A percentile compares a stretch with the other conserved stretches of the same genome.
Conservation (phyloP, 345 rosid species). For the Lumnitzera racemosa region DNA sequence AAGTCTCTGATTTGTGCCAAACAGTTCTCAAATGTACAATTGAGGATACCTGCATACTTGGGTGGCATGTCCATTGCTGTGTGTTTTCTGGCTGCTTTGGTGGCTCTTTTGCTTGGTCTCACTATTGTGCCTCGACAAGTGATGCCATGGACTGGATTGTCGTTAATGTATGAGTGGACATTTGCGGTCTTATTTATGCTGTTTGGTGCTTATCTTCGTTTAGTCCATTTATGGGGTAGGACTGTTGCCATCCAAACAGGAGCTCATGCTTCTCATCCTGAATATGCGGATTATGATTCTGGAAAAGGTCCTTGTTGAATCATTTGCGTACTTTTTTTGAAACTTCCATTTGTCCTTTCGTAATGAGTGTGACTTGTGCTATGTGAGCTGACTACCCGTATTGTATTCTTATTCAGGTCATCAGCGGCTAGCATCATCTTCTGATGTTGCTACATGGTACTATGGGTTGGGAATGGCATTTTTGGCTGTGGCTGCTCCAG, state of each 20-base stretch:
- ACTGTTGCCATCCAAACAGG: slow-evolving; percentile 40
- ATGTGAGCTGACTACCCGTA: background rate
- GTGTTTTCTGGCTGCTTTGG: slow-evolving; percentile 42
- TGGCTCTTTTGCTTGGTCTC: slow-evolving; percentile 56
- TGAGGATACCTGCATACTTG: slow-evolving; percentile 61
- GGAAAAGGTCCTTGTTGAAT: slow-evolving; percentile 52
- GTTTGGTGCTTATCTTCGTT: slow-evolving; percentile 60
- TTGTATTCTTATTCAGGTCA: slow-evolving; percentile 41
- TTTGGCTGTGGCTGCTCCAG: slow-evolving; percentile 55
- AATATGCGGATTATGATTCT: slow-evolving; percentile 47
- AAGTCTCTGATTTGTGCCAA: slow-evolving; percentile 15
- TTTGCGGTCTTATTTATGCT: slow-evolving; percentile 55
- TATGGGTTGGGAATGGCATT: slow-evolving; percentile 72
- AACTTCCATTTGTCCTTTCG: too few relatives aligned
- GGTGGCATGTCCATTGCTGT: slow-evolving; percentile 51
- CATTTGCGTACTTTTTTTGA: background rate
- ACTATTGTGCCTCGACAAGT: slow-evolving; percentile 74
- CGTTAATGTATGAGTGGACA: slow-evolving; percentile 84
- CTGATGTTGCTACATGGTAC: slow-evolving; percentile 45
- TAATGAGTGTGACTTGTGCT: too few relatives aligned
- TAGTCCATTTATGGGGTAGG: slow-evolving; percentile 56
- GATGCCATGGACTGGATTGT: slow-evolving; percentile 86
- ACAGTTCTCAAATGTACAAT: slow-evolving; percentile 40
- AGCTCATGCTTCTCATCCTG: slow-evolving; percentile 28
- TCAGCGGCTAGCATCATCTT: slow-evolving; percentile 47